Evolutionary conservation across 202 grass and related monocot species (phyloP), one percentile per base, ranked within the genome.

Genomic region (Panicum virgatum): DNA sequence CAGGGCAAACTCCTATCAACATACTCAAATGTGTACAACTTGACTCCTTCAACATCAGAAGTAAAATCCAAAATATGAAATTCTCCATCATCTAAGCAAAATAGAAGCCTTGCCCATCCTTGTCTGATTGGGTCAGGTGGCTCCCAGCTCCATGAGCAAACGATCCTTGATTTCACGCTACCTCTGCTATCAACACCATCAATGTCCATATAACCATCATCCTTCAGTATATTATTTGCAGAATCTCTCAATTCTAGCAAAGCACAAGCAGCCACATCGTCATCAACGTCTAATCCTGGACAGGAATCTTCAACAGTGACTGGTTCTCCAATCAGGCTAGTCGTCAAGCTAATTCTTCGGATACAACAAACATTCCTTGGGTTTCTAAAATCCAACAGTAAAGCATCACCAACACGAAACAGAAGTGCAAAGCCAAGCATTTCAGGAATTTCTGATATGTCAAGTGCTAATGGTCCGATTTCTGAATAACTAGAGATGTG

Each of bases 141-240:
- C 88, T 96, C 87, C 96, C 96, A 98, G 80, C 88, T 96, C 92
- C 92, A 98, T 64, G 96, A 95, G 66, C 89, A 98, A 80, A 96
- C 80, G 32, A 88, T 64, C 77, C 83, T 98, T 79, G 83, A 81
- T 88, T 89, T 85, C 23, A 85, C 77, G 80, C 45, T 79, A 70
- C 74, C 76, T 82, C 87, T 89, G 48, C 59, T 88, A 65, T 88
- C 88, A 82, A 80, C 87, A 75, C 77, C 92, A 80, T 98, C 96
- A 72, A 98, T 93, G 71, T 89, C 90, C 96, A 98, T 98, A 62
- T 83, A 94, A 92, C 84, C 89, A 47, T 93, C 90, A 82, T 91
- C 88, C 76, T 86, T 92, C 51, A 88, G 75, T 69, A 86, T 93
- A 59, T 85, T 90, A 84, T 93, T 88, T 78, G 79, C 86, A 42